phyloP scores from a whole-genome alignment of 2,329 filamentous ascomycete genomes.

The Arthrinium puccinioides region DNA sequence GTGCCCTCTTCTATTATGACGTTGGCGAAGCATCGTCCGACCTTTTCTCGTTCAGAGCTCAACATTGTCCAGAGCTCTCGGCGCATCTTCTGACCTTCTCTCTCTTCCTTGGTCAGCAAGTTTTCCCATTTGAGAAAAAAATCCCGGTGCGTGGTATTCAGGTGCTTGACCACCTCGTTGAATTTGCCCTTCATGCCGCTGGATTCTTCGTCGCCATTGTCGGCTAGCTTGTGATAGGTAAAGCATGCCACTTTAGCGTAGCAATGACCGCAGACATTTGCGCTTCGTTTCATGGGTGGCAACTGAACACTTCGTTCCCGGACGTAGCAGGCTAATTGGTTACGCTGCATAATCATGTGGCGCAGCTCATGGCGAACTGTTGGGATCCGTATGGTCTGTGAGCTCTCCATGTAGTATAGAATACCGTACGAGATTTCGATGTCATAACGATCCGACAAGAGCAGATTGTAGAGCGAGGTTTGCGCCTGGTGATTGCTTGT shows the following conservation, averaged over 20 bases:
- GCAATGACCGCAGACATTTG: slow-evolving; percentile 76
- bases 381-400: slow-evolving; percentile 77
- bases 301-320: slow-evolving; percentile 72
- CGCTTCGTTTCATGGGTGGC: slow-evolving; percentile 77
- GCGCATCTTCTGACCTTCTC: slow-evolving; percentile 77
- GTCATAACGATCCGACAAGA: slow-evolving; percentile 92
- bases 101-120: slow-evolving; percentile 89
- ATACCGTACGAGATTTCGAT: slow-evolving; percentile 85
- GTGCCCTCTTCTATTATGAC: slow-evolving; percentile 78
- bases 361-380: slow-evolving; percentile 81
- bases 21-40: slow-evolving; percentile 84
- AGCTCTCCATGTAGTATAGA: slow-evolving; percentile 90
- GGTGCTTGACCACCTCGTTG: slow-evolving; percentile 68
- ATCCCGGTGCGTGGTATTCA: slow-evolving; percentile 65
- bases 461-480: slow-evolving; percentile 86
- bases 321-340: slow-evolving; percentile 78
- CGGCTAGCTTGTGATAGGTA: slow-evolving; percentile 84
- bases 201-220: slow-evolving; percentile 72
- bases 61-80: slow-evolving; percentile 95
- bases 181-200: slow-evolving; percentile 80
- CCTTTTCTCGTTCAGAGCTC: slow-evolving; percentile 77
- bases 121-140: slow-evolving; percentile 97
- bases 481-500: slow-evolving; percentile 83
- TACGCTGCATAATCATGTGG: slow-evolving; percentile 95
- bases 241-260: slow-evolving; percentile 91